Percentiles rank a stretch among this genome's conserved stretches.
Evolutionary conservation across 768 basidiomycete genomes (phyloP).

Genomic region (Russula compacta): DNA sequence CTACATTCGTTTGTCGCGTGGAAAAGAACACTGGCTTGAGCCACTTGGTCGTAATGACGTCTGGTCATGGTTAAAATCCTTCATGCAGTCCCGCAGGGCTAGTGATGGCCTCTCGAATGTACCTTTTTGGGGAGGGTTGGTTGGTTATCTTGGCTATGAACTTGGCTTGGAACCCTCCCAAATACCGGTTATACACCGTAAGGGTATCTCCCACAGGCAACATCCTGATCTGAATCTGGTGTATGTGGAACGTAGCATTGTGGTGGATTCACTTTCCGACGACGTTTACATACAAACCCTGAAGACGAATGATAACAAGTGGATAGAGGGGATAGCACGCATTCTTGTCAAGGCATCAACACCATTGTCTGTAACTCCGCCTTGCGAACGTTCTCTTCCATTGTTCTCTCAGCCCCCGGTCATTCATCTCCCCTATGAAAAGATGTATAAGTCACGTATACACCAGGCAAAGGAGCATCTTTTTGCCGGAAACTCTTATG

Average conservation of each 20-base stretch:
- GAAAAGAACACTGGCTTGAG: conserved; percentile 30
- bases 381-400: neutral
- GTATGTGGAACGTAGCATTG: conserved; percentile 71
- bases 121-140: conserved; percentile 80
- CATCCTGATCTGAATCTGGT: conserved; percentile 70
- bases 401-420: conserved; percentile 19
- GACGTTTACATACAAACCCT: conserved; percentile 58
- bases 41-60: conserved; percentile 44
- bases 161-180: conserved; percentile 53
- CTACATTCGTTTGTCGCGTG: conserved; percentile 38
- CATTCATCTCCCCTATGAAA: conserved; percentile 48
- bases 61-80: conserved; percentile 69
- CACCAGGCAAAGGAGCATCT: conserved; percentile 62
- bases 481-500: conserved; percentile 83
- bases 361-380: neutral
- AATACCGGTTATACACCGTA: conserved; percentile 32
- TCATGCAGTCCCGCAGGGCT: conserved; percentile 48
- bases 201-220: conserved; percentile 21
- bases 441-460: conserved; percentile 60
- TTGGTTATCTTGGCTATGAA: conserved; percentile 76
- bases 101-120: conserved; percentile 40
- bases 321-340: conserved; percentile 41
- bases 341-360: conserved; percentile 25
- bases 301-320: conserved; percentile 45
- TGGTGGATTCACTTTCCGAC: conserved; percentile 47